phyloP scores from a whole-genome alignment of 495 filamentous ascomycete genomes.

The Penicillium verhagenii region DNA sequence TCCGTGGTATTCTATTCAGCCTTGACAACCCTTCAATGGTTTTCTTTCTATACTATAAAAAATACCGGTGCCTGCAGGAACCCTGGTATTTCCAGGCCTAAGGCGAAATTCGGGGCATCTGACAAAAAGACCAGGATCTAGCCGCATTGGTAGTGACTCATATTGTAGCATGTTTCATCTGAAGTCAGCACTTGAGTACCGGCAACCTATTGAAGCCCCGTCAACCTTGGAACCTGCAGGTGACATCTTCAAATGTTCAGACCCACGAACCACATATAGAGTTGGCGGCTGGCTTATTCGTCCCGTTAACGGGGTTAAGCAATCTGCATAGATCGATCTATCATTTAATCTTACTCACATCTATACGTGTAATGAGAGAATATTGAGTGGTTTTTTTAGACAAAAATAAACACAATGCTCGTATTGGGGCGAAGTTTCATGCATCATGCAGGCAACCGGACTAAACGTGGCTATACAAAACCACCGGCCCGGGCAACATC shows the following conservation, averaged over 20 bases:
- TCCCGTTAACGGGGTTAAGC: neutral
- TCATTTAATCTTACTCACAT: neutral
- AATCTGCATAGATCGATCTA: neutral
- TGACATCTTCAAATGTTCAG: too few species aligned
- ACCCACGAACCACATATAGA: too few species aligned
- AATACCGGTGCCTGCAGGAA: slow-evolving; percentile 7
- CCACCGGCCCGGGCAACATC: neutral
- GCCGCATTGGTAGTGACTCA: neutral
- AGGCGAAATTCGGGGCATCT: too few species aligned
- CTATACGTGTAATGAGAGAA: too few species aligned
- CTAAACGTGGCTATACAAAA: neutral
- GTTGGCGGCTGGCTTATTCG: neutral
- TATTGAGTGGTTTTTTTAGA: neutral
- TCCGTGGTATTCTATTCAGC: too few species aligned
- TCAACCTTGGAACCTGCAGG: neutral
- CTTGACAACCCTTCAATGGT: too few species aligned
- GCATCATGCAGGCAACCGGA: neutral
- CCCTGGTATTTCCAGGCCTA: slow-evolving; percentile 7
- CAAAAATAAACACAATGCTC: neutral
- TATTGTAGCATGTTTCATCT: neutral
- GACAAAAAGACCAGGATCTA: neutral
- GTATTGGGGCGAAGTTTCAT: neutral
- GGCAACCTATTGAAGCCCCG: neutral
- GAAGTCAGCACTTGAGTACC: neutral
- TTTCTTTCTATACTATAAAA: too few species aligned